phyloP scores from a whole-genome alignment of 1,139 yeast genomes.

The Maudiozyma humilis region DNA sequence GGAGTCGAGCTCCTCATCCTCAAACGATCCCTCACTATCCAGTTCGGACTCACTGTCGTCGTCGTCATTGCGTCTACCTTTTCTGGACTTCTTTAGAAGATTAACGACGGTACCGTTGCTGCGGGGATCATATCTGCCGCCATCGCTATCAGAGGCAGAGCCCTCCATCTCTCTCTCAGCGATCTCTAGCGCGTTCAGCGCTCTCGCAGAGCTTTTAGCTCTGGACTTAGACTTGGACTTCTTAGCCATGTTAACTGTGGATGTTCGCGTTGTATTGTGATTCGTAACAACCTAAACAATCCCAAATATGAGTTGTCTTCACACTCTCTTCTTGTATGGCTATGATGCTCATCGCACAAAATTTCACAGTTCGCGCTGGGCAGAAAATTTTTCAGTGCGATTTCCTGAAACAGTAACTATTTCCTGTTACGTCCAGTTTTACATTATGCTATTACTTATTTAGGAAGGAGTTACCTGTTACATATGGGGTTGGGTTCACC shows the following conservation, averaged over 20 bases:
- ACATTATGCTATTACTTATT: background rate
- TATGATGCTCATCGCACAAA: slow-evolving; percentile 9
- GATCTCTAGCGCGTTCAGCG: slow-evolving; percentile 43
- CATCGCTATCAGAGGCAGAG: slow-evolving; percentile 32
- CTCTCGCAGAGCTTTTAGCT: slow-evolving; percentile 31
- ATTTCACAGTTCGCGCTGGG: background rate
- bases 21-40: slow-evolving; percentile 39
- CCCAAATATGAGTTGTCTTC: too few species aligned
- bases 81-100: slow-evolving; percentile 28
- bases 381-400: slow-evolving; percentile 4
- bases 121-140: slow-evolving; percentile 28
- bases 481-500: background rate
- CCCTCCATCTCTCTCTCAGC: slow-evolving; percentile 37
- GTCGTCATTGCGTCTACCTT: slow-evolving; percentile 15
- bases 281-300: background rate
- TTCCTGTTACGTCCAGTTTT: slow-evolving; percentile 2
- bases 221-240: slow-evolving; percentile 26
- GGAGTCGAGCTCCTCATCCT: slow-evolving; percentile 66
- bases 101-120: slow-evolving; percentile 34
- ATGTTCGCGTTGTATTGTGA: background rate
- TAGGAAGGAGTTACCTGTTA: background rate
- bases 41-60: slow-evolving; percentile 28
- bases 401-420: background rate
- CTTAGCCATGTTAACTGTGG: slow-evolving; percentile 29
- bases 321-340: background rate